Evolutionary conservation across 306 rosid species (phyloP).

Genomic region (Albizia julibrissin): DNA sequence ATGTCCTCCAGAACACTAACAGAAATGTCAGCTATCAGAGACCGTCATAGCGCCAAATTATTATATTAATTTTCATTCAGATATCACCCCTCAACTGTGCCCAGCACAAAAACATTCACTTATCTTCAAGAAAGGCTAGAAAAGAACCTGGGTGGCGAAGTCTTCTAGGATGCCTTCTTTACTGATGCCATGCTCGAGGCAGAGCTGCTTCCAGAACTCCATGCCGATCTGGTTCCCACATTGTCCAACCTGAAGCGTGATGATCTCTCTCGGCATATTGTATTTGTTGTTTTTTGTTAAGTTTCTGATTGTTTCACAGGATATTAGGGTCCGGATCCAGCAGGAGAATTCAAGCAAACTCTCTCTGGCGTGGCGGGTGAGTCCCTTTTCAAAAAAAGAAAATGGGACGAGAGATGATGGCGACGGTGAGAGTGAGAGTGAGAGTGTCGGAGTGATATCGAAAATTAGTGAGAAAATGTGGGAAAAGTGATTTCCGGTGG

Average conservation of each 20-base stretch:
- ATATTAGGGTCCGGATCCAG: constrained; percentile 56
- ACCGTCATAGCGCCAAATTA: background rate
- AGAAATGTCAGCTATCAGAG: background rate
- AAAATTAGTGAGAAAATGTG: background rate
- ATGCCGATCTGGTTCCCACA: constrained; percentile 99
- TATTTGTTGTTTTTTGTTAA: constrained; percentile 2
- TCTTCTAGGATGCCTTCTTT: constrained; percentile 97
- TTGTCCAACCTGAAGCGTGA: constrained; percentile 96
- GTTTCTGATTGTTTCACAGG: constrained; percentile 23
- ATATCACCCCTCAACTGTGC: background rate
- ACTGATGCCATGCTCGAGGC: constrained; percentile 98
- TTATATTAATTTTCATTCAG: background rate
- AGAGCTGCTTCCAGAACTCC: constrained; percentile 99
- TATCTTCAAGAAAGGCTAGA: background rate
- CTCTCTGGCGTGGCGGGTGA: constrained; percentile 31
- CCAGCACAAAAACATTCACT: background rate
- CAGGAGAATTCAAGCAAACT: background rate
- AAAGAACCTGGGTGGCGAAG: constrained; percentile 84
- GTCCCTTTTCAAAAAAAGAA: constrained; percentile 29
- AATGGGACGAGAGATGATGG: background rate
- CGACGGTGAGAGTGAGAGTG: background rate
- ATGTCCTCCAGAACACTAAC: too few relatives aligned
- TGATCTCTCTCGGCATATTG: constrained; percentile 81
- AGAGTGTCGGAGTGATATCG: background rate
- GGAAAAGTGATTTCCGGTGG: background rate